phyloP scores from a whole-genome alignment of 2,329 filamentous ascomycete species.

The Penicillium aurantiogriseum region DNA sequence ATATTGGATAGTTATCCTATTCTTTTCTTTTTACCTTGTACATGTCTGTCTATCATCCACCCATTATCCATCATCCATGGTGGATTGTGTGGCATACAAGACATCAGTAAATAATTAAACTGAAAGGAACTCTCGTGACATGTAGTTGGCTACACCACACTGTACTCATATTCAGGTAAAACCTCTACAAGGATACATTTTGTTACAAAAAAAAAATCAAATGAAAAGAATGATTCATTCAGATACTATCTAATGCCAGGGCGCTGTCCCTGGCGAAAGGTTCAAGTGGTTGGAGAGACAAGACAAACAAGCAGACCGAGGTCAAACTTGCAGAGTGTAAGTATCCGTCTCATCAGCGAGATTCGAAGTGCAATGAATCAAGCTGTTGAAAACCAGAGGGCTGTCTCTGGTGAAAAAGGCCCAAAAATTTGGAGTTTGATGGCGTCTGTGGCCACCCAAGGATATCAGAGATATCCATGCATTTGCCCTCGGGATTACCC shows the following conservation, averaged over 20 bases:
- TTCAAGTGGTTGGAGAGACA: background rate
- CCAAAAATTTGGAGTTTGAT: background rate
- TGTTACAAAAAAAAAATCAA: background rate
- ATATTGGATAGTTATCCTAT: too few relatives aligned
- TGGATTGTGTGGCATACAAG: too few relatives aligned
- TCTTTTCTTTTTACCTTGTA: too few relatives aligned
- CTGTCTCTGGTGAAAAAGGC: constrained; percentile 1
- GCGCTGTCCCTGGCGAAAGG: background rate
- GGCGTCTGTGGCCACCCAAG: background rate
- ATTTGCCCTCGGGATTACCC: background rate
- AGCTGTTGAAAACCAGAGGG: background rate
- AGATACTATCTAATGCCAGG: background rate
- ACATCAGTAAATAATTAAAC: too few relatives aligned
- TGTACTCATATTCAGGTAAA: too few relatives aligned
- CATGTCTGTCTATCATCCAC: too few relatives aligned
- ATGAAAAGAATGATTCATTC: background rate
- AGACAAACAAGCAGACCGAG: background rate
- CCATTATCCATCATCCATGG: too few relatives aligned
- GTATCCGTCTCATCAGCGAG: background rate
- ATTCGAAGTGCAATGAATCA: background rate
- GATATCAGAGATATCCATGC: background rate
- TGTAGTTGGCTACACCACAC: background rate
- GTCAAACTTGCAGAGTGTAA: background rate
- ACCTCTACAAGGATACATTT: background rate
- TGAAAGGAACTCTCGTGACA: background rate